These are phyloP conservation scores for Auriscalpium vulgare DNA, from an alignment of 768 basidiomycete genomes.

Conservation along the genomic window DNA sequence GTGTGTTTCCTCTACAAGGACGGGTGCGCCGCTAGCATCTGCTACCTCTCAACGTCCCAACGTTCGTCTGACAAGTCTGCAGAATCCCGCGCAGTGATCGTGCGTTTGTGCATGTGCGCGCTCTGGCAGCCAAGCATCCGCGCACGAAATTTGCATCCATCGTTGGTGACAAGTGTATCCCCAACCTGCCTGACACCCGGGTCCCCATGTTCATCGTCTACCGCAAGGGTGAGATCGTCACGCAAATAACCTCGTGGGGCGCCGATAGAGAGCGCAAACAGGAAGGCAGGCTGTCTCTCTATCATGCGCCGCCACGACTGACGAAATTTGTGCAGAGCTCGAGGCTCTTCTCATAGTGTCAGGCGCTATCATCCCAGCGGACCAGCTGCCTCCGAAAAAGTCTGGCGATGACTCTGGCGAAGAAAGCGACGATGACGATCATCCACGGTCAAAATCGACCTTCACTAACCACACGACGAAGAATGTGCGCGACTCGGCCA, in stretches of 20 bases:
- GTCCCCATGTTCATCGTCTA: constrained; percentile 92
- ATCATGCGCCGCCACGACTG: too few species aligned
- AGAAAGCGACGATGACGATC: constrained; percentile 39
- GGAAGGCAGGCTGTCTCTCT: constrained; percentile 27
- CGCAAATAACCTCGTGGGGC: constrained; percentile 82
- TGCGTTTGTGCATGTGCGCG: constrained; percentile 62
- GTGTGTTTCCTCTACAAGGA: constrained; percentile 95
- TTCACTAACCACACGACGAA: constrained; percentile 45
- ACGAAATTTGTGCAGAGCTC: constrained; percentile 38
- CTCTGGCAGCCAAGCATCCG: constrained; percentile 75
- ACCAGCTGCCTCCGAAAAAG: constrained; percentile 28
- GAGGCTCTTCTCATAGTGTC: constrained; percentile 62
- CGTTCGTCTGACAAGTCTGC: constrained; percentile 20
- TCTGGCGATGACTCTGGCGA: constrained; percentile 35
- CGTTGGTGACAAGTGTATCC: constrained; percentile 89
- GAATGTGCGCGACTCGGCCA: constrained; percentile 43
- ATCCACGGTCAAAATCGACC: constrained; percentile 49
- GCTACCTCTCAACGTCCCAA: not conserved
- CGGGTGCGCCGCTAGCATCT: constrained; percentile 46
- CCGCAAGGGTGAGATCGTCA: constrained; percentile 82
- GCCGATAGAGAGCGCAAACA: constrained; percentile 67
- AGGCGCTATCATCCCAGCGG: constrained; percentile 59
- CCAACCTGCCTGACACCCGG: constrained; percentile 85
- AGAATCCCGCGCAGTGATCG: not conserved
- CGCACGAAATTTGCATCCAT: constrained; percentile 95